These are phyloP conservation scores for Pythium angustatum DNA, from an alignment of 352 stramenopile species.

Conservation along the genomic window DNA sequence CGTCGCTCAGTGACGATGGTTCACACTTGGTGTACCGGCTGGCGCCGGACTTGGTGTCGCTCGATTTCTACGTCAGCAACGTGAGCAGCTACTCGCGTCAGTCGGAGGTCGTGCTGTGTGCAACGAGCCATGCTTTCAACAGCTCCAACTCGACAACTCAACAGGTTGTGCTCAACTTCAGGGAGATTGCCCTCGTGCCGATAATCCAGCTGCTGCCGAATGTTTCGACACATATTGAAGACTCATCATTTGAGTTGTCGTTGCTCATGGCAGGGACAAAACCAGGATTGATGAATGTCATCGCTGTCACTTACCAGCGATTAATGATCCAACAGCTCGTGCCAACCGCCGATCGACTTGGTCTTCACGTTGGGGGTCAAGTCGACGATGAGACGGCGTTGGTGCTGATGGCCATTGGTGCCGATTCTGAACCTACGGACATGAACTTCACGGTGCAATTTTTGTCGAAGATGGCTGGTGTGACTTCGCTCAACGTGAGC, in stretches of 20 bases:
- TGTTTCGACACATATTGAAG: neutral
- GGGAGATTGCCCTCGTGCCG: slow-evolving; percentile 1
- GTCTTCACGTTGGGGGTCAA: too few species aligned
- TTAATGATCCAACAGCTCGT: slow-evolving; percentile 5
- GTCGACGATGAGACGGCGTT: too few species aligned
- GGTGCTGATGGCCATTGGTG: neutral
- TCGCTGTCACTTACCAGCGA: neutral
- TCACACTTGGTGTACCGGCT: neutral
- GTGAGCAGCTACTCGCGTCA: neutral
- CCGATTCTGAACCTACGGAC: too few species aligned
- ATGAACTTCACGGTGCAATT: slow-evolving; percentile 3
- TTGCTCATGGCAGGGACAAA: neutral
- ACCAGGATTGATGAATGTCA: neutral
- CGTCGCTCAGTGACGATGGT: neutral
- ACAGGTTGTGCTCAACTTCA: slow-evolving; percentile 9
- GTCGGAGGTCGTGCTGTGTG: slow-evolving; percentile 4
- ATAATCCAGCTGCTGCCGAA: neutral
- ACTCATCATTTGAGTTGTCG: slow-evolving; percentile 4
- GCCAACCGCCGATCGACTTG: neutral
- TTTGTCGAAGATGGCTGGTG: slow-evolving; percentile 7
- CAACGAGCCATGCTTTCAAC: slow-evolving; percentile 15
- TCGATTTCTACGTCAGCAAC: slow-evolving; percentile 8
- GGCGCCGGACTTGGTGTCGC: neutral
- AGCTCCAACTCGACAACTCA: slow-evolving; percentile 15
- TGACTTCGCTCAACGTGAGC: slow-evolving; percentile 3